These are phyloP conservation scores for Linnemannia exigua DNA, from an alignment of 192 early-diverging fungal genomes.

Conservation along the genomic window DNA sequence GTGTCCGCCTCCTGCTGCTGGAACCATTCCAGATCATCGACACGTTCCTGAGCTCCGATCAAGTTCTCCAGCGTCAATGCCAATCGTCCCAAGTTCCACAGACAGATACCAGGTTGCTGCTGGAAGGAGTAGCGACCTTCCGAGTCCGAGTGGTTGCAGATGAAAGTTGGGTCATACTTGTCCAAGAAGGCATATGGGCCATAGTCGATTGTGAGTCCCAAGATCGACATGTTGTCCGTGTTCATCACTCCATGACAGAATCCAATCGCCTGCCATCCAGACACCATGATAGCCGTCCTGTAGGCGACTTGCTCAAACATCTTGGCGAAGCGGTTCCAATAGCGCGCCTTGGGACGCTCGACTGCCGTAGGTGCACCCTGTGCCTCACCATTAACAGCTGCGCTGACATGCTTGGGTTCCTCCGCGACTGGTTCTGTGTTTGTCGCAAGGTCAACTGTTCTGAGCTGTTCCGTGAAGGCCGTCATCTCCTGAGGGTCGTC, in stretches of 20 bases:
- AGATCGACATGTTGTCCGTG: conserved; percentile 92
- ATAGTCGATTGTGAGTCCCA: conserved; percentile 89
- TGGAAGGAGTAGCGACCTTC: conserved; percentile 82
- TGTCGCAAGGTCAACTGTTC: neutral
- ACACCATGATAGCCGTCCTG: conserved; percentile 80
- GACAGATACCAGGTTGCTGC: conserved; percentile 83
- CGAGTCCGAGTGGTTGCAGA: conserved; percentile 86
- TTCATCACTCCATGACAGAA: conserved; percentile 94
- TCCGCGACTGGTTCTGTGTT: neutral
- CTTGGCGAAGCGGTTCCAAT: conserved; percentile 68
- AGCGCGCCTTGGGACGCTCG: conserved; percentile 6
- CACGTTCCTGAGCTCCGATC: conserved; percentile 69
- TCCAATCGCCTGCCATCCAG: conserved; percentile 84
- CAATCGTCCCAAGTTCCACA: conserved; percentile 86
- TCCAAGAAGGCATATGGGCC: conserved; percentile 92
- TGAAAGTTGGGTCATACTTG: conserved; percentile 81
- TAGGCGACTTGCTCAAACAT: conserved; percentile 70
- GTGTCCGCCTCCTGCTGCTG: conserved; percentile 32
- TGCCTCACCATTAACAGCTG: conserved; percentile 4
- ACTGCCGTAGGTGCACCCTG: conserved; percentile 4
- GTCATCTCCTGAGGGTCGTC: conserved; percentile 38
- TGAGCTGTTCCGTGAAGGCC: conserved; percentile 13
- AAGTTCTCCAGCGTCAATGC: conserved; percentile 75
- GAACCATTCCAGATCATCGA: conserved; percentile 58
- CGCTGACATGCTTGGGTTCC: neutral